Evolutionary conservation across 768 basidiomycete species (phyloP).

Genomic region (Hygrophorus pudorinus): DNA sequence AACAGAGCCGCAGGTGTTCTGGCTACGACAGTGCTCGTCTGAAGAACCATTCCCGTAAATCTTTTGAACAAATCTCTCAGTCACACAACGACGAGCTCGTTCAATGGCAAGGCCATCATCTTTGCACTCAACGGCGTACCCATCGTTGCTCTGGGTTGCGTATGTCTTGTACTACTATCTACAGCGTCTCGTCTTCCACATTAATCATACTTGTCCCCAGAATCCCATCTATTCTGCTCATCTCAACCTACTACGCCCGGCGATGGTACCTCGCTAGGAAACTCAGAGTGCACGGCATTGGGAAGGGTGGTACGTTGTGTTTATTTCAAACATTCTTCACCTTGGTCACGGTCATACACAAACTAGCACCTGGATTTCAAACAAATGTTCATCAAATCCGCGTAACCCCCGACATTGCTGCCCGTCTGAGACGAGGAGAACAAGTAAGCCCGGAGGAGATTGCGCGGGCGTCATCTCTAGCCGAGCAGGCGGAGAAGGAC

Average conservation of each 20-base stretch:
- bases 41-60: constrained; percentile 19
- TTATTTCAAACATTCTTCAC: not conserved
- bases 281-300: constrained; percentile 39
- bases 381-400: constrained; percentile 40
- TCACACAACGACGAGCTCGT: not conserved
- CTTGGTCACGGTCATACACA: not conserved
- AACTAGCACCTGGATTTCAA: constrained; percentile 44
- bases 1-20: constrained; percentile 26
- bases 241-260: constrained; percentile 36
- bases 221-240: constrained; percentile 32
- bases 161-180: constrained; percentile 20
- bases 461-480: constrained; percentile 32
- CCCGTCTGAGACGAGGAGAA: constrained; percentile 40
- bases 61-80: not conserved
- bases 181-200: not conserved
- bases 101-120: constrained; percentile 59
- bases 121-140: constrained; percentile 16
- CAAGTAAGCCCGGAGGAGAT: constrained; percentile 45
- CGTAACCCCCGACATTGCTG: constrained; percentile 40
- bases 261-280: constrained; percentile 40
- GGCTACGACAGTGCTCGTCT: constrained; percentile 30
- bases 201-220: constrained; percentile 16
- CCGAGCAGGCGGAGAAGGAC: constrained; percentile 24
- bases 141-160: constrained; percentile 37
- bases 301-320: constrained; percentile 38